phyloP scores from a whole-genome alignment of 805 yeast genomes.

The Metschnikowia rubicola region DNA sequence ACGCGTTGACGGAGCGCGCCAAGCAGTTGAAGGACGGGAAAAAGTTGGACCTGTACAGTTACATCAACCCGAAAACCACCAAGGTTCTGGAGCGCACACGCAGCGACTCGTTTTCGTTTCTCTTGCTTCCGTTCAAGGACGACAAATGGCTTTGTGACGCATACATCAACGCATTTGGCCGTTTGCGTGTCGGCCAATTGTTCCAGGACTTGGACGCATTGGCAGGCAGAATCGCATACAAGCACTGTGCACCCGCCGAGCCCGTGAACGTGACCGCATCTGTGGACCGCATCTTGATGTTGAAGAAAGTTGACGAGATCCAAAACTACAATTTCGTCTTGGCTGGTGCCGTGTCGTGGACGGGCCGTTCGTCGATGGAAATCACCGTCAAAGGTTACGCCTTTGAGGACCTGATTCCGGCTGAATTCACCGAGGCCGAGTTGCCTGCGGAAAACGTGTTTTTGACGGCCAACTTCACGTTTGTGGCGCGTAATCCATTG shows the following conservation, averaged over 20 bases:
- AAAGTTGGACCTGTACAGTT: conserved; percentile 64
- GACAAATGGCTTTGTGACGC: conserved; percentile 81
- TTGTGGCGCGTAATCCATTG: conserved; percentile 91
- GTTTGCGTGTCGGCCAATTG: conserved; percentile 86
- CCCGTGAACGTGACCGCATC: conserved; percentile 96
- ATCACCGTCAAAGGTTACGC: conserved; percentile 87
- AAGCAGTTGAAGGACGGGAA: conserved; percentile 72
- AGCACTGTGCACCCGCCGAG: conserved; percentile 92
- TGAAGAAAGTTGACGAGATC: conserved; percentile 78
- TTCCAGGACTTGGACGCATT: conserved; percentile 92
- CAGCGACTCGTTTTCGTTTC: conserved; percentile 68
- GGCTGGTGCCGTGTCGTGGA: conserved; percentile 92
- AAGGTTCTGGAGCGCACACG: conserved; percentile 71
- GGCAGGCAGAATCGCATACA: conserved; percentile 90
- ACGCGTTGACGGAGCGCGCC: conserved; percentile 72
- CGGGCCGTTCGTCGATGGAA: conserved; percentile 95
- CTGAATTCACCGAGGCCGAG: conserved; percentile 50
- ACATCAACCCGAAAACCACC: conserved; percentile 68
- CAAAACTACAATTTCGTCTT: conserved; percentile 70
- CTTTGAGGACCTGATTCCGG: conserved; percentile 53
- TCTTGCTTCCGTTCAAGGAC: conserved; percentile 77
- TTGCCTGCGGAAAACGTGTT: conserved; percentile 68
- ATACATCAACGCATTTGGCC: conserved; percentile 86
- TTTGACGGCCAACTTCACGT: conserved; percentile 87
- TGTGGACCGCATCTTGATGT: conserved; percentile 86